Evolutionary conservation across 192 early-diverging fungal genomes (phyloP), one percentile per base, ranked within the genome.

Genomic region (Gamsiella multidivaricata): DNA sequence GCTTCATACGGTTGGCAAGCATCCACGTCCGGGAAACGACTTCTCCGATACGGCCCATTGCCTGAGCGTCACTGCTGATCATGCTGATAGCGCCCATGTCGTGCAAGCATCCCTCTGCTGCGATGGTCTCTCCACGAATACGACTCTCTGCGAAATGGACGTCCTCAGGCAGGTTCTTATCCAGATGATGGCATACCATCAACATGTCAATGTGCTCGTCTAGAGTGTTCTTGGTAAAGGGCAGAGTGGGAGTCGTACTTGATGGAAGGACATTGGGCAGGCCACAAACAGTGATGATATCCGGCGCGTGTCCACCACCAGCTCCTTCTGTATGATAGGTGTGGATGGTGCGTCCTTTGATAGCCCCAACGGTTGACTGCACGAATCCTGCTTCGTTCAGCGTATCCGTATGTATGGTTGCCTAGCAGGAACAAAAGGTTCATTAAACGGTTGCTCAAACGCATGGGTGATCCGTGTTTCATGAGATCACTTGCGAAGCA

Each of bases 141-240:
- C 97, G 87, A 65, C 90, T 92, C 74, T 99, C 97, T 8, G 97
- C 97, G 86, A 99, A 99, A 14, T 95, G 92, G 25, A 99, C 91
- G 75, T 99, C 97, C 79, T 99, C 97, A 10, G 97, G 95, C 45
- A 99, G 91, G 56, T 90, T 89, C 80, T 91, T 93, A 63, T 91
- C 93, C 59, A 99, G 83, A 69, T 99, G 97, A 79, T 99, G 97
- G 79, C 97, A 99, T 5, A 97, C 94, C 96, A 97, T 97, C 20
- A 99, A 85, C 97, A 99, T 97, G 68, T 99, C 97, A 23, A 99
- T 87, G 78, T 99, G 97, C 73, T 99, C 97, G 80, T 99, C 97
- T 46, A 97, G 84, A 20, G 97, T 99, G 84, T 99, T 99, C 33
- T 84, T 79, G 47, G 97, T 97, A 71, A 86, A 99, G 4, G 96